phyloP scores from a whole-genome alignment of 768 basidiomycete genomes.

The Hericium erinaceus region DNA sequence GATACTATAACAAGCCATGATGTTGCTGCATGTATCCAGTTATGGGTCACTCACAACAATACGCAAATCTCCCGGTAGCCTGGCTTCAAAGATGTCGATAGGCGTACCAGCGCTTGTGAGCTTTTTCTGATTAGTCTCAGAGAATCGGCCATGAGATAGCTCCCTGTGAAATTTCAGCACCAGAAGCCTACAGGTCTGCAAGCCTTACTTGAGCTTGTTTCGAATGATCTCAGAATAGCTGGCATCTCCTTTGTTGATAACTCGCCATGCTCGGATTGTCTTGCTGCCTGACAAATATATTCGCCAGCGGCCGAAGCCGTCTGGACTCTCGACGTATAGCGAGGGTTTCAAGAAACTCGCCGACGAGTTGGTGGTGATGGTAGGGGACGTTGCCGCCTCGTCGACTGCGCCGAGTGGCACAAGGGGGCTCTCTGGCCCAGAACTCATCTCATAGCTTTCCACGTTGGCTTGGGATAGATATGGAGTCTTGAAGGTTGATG shows the following conservation, averaged over 20 bases:
- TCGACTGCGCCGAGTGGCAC: not conserved
- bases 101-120: conserved; percentile 6
- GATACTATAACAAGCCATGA: conserved; percentile 6
- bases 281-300: not conserved
- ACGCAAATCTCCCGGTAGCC: conserved; percentile 8
- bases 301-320: not conserved
- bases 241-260: not conserved
- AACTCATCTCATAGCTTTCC: not conserved
- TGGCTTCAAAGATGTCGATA: conserved; percentile 6
- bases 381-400: not conserved
- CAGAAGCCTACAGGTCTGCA: not conserved
- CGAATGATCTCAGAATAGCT: not conserved
- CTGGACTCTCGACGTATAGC: not conserved
- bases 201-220: conserved; percentile 3
- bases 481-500: not conserved
- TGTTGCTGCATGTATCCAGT: no score
- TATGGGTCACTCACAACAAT: conserved; percentile 4
- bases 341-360: not conserved
- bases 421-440: not conserved
- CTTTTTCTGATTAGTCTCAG: conserved; percentile 5
- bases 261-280: not conserved
- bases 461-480: not conserved
- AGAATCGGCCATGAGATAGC: conserved; percentile 8
- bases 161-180: not conserved
- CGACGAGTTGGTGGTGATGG: not conserved